These are phyloP conservation scores for Hypomyces rosellus DNA, from an alignment of 2,329 filamentous ascomycete species.

Conservation along the genomic window DNA sequence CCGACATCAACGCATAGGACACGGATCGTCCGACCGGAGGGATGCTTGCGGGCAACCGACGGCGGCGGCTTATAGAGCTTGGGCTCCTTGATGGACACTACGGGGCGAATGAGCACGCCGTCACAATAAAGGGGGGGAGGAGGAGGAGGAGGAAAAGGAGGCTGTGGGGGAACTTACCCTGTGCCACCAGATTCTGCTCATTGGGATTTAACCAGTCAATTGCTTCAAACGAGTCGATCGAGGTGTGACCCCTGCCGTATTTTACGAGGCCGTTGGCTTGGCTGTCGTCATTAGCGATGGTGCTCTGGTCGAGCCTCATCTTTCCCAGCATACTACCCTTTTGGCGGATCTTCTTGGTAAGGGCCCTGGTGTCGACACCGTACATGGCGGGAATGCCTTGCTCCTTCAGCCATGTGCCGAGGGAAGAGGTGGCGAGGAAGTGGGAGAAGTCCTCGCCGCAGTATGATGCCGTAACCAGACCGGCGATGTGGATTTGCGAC, in stretches of 20 bases:
- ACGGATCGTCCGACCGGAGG: constrained; percentile 79
- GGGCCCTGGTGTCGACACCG: constrained; percentile 84
- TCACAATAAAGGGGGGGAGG: constrained; percentile 5
- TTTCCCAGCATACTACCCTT: constrained; percentile 95
- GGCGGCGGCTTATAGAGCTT: constrained; percentile 76
- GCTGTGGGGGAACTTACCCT: constrained; percentile 60
- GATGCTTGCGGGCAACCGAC: constrained; percentile 70
- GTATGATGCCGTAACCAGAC: constrained; percentile 85
- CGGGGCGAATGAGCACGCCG: constrained; percentile 33
- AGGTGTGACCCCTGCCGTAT: constrained; percentile 8
- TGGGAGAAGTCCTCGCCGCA: constrained; percentile 94
- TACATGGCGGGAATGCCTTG: constrained; percentile 91
- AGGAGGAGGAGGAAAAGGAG: constrained; percentile 12
- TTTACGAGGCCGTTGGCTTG: constrained; percentile 28
- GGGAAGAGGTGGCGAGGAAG: constrained; percentile 81
- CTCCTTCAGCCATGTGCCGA: constrained; percentile 94
- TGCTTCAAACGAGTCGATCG: constrained; percentile 58
- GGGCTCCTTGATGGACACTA: constrained; percentile 84
- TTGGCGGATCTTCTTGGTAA: constrained; percentile 91
- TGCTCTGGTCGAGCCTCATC: constrained; percentile 63
- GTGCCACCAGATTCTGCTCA: constrained; percentile 82
- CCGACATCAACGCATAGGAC: constrained; percentile 94
- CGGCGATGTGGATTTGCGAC: constrained; percentile 85
- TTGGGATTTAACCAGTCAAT: constrained; percentile 92
- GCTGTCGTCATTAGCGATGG: constrained; percentile 41